These are phyloP conservation scores for Hordeum pubiflorum DNA, from an alignment of 202 grass and related monocot genomes.

Conservation along the genomic window DNA sequence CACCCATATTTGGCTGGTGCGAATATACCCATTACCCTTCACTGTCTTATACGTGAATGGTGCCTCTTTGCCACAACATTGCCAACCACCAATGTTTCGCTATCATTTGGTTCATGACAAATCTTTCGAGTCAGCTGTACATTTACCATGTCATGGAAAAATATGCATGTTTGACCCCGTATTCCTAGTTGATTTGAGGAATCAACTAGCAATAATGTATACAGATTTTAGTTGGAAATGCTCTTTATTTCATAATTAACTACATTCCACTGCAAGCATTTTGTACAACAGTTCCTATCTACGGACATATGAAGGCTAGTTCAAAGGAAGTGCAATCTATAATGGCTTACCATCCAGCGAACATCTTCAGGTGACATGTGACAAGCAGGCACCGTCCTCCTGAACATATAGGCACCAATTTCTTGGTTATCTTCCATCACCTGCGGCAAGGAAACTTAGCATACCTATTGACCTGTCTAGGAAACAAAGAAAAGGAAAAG, in stretches of 20 bases:
- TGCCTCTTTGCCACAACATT: background rate
- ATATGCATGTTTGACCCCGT: background rate
- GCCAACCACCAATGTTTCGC: background rate
- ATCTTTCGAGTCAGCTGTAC: background rate
- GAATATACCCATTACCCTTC: too few species aligned
- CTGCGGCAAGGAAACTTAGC: slow-evolving; percentile 30
- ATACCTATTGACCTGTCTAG: background rate
- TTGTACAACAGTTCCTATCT: background rate
- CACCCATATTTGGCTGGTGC: too few species aligned
- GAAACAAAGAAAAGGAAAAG: slow-evolving; percentile 25
- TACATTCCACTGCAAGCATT: background rate
- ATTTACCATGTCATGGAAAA: background rate
- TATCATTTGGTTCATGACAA: background rate
- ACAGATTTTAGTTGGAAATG: background rate
- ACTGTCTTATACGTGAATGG: background rate
- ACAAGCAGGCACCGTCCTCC: slow-evolving; percentile 79
- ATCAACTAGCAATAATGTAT: background rate
- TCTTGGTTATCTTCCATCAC: slow-evolving; percentile 99
- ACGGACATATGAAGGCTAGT: slow-evolving; percentile 21
- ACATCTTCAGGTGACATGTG: slow-evolving; percentile 93
- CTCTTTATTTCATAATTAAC: background rate
- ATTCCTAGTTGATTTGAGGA: background rate
- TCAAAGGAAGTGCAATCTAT: slow-evolving; percentile 12
- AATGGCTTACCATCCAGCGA: slow-evolving; percentile 79
- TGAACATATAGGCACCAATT: slow-evolving; percentile 98